A percentile compares a stretch with the other conserved stretches of the same genome.
Conservation (phyloP, 176 grass and related monocot species). For the Themeda triandra region DNA sequence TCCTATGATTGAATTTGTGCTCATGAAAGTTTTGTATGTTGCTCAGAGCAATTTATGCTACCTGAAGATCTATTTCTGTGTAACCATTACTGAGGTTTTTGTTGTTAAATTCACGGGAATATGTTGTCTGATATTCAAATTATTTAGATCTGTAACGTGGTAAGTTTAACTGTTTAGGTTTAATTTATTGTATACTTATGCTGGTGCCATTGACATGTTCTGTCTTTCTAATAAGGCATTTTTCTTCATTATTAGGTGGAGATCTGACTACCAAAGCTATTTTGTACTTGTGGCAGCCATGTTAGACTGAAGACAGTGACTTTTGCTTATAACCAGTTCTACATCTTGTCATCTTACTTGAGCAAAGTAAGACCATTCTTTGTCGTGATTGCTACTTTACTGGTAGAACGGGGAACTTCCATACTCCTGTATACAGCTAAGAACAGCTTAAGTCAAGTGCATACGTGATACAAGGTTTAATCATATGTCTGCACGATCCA, state of each 20-base stretch:
- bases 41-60: not conserved
- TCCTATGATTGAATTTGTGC: not conserved
- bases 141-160: conserved; percentile 2
- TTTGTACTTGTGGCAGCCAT: conserved; percentile 4
- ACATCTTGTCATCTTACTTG: not conserved
- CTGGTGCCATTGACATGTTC: not conserved
- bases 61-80: not conserved
- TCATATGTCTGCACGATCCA: not conserved
- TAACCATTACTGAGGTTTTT: not conserved
- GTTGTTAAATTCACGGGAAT: not conserved
- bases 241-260: conserved; percentile 5
- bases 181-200: not conserved
- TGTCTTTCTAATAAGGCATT: not conserved
- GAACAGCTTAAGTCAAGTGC: not conserved
- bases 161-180: not conserved
- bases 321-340: not conserved
- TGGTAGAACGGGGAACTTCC: conserved; percentile 7
- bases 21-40: not conserved
- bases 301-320: not conserved
- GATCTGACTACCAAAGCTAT: not conserved
- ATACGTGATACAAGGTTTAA: not conserved
- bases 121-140: conserved; percentile 8
- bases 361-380: conserved; percentile 12
- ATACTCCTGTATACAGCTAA: not conserved
- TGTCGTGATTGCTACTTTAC: not conserved